Evolutionary conservation across 208 protist species (phyloP), one percentile per base, ranked within the genome.

Genomic region (Leishmania gerbilli): DNA sequence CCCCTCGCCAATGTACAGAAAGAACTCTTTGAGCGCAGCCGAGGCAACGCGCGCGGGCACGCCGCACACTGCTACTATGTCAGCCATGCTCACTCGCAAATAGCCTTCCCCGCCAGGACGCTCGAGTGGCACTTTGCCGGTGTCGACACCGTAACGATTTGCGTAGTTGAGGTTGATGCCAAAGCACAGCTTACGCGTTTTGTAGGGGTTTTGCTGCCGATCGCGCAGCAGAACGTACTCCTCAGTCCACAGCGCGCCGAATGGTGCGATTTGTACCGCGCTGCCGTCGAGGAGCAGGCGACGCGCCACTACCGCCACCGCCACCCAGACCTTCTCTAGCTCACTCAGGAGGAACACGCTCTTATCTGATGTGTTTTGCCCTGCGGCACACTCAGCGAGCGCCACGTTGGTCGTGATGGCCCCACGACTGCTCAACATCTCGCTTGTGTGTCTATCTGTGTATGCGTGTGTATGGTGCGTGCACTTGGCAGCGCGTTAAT

Each of bases 311-410:
- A 90, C 80, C 64, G 89, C 85, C 45, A 96, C 81, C 37, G 95
- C 84, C 45, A 91, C 91, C 93, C 95, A 97, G 9, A 92, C 90
- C 49, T 94, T 92, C 74, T 97, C 92, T 55, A 96, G 79, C 76
- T 97, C 94, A 67, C 88, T 95, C 74, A 97, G 75, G 42, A 97
- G 85, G 69, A 97, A 97, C 56, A 97, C 87, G 37, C 88, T 89
- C 40, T 77, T 87, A 76, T 82, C 85, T 62, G 83, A 49, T n/a
- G 56, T 77, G 42, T 91, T 90, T 75, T 96, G 95, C 19, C 89
- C 89, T n/a, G 83, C 81, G 8, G 93, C 90, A 71, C 93, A 96
- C 87, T 97, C 95, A 19, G 96, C 83, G 84, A 97, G 95, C 31
- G 92, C 91, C 49, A 91, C 85, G 65, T 91, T 90, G 34, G 89